Evolutionary conservation across 2,329 filamentous ascomycete species (phyloP).

Genomic region (Diaporthe longicolla): DNA sequence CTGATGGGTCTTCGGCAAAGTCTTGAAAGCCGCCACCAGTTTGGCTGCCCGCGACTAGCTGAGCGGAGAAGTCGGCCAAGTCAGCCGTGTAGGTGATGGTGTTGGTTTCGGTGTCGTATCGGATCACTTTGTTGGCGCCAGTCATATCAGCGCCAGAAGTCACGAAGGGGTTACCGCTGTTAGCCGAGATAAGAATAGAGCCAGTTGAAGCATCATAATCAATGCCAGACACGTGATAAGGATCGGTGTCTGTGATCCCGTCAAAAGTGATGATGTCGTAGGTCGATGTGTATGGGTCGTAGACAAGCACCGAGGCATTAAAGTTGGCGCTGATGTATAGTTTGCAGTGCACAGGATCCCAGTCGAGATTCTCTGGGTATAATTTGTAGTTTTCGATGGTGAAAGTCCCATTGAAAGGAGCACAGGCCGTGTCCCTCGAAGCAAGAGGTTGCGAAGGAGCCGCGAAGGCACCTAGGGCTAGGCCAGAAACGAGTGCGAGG

Average conservation of each 20-base stretch:
- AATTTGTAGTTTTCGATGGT: slow-evolving; percentile 10
- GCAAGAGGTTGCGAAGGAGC: background rate
- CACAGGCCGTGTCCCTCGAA: background rate
- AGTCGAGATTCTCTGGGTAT: slow-evolving; percentile 1
- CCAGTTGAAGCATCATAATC: slow-evolving; percentile 7
- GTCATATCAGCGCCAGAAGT: slow-evolving; percentile 9
- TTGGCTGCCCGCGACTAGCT: background rate
- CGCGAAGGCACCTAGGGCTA: background rate
- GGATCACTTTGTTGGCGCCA: background rate
- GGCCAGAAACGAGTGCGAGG: background rate
- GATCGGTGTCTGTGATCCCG: slow-evolving; percentile 3
- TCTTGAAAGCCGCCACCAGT: slow-evolving; percentile 7
- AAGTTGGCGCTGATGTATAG: slow-evolving; percentile 8
- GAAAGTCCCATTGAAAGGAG: slow-evolving; percentile 2
- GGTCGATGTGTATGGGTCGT: slow-evolving; percentile 6
- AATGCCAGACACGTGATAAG: background rate
- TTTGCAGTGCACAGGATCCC: slow-evolving; percentile 10
- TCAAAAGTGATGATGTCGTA: background rate
- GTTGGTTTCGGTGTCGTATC: background rate
- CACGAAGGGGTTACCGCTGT: slow-evolving; percentile 9
- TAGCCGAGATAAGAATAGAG: background rate
- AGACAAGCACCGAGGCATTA: background rate
- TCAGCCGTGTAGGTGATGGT: slow-evolving; percentile 4
- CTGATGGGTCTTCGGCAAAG: background rate
- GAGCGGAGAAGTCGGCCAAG: slow-evolving; percentile 2